phyloP scores from a whole-genome alignment of 1,284 basidiomycete species.

The Hypsizygus ulmarius region DNA sequence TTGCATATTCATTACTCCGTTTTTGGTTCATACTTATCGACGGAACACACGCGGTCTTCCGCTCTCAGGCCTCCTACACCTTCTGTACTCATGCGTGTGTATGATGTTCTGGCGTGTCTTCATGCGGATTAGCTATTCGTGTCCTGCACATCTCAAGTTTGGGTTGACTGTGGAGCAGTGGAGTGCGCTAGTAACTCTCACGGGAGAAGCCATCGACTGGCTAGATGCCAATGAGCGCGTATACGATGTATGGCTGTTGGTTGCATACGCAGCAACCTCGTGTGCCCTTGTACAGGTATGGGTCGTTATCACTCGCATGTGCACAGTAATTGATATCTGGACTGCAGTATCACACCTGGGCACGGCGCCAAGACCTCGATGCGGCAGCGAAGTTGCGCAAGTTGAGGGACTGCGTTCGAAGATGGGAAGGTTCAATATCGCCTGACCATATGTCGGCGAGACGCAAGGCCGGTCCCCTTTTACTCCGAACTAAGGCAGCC shows the following conservation, averaged over 20 bases:
- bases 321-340: constrained; percentile 14
- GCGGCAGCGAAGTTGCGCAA: constrained; percentile 76
- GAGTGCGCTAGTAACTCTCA: constrained; percentile 69
- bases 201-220: constrained; percentile 87
- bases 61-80: constrained; percentile 71
- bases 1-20: not conserved
- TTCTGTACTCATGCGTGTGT: constrained; percentile 83
- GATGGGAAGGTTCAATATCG: constrained; percentile 79
- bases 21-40: constrained; percentile 6
- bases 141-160: constrained; percentile 83
- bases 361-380: constrained; percentile 72
- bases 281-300: constrained; percentile 87
- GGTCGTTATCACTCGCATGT: constrained; percentile 13
- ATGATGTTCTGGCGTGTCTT: constrained; percentile 94
- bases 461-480: constrained; percentile 63
- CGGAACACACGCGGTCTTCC: constrained; percentile 6
- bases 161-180: constrained; percentile 78
- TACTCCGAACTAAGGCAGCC: constrained; percentile 20
- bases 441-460: constrained; percentile 90
- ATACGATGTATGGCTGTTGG: constrained; percentile 86
- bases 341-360: constrained; percentile 86
- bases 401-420: constrained; percentile 76
- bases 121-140: constrained; percentile 90
- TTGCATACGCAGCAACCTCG: constrained; percentile 86
- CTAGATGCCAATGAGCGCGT: constrained; percentile 75